phyloP scores from a whole-genome alignment of 139 green algal species.

The Asterochloris erici region DNA sequence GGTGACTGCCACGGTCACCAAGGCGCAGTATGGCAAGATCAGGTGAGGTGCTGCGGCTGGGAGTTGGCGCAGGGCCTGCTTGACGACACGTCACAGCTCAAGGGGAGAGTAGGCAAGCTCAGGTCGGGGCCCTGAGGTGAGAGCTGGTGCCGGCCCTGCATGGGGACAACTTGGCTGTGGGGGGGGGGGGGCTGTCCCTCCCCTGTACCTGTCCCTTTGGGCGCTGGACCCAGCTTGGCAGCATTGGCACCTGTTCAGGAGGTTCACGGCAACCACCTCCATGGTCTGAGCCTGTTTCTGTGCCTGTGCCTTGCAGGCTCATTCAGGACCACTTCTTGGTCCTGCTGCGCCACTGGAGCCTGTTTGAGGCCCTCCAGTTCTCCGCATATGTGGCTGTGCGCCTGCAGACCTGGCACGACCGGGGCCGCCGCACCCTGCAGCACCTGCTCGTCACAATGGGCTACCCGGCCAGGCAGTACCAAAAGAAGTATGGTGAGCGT shows the following conservation, averaged over 20 bases:
- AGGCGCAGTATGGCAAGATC: slow-evolving; percentile 12
- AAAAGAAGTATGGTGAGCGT: slow-evolving; percentile 39
- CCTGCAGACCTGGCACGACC: slow-evolving; percentile 77
- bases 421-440: slow-evolving; percentile 58
- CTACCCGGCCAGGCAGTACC: slow-evolving; percentile 44
- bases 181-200: no score
- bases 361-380: slow-evolving; percentile 82
- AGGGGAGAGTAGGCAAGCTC: no score
- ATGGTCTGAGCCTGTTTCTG: neutral
- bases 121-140: no score
- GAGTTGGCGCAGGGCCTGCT: no score
- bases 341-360: slow-evolving; percentile 78
- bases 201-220: no score
- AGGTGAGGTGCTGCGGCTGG: neutral
- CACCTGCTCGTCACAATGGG: slow-evolving; percentile 77
- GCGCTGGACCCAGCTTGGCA: no score
- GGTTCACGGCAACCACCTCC: neutral
- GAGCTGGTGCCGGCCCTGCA: no score
- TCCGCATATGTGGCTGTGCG: slow-evolving; percentile 73
- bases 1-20: slow-evolving; percentile 2
- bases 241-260: no score
- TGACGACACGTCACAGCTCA: no score
- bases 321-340: slow-evolving; percentile 50
- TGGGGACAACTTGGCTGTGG: no score
- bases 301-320: slow-evolving; percentile 23